Evolutionary conservation across 495 filamentous ascomycete species (phyloP), one percentile per base, ranked within the genome.

Genomic region (Neurospora pannonica): DNA sequence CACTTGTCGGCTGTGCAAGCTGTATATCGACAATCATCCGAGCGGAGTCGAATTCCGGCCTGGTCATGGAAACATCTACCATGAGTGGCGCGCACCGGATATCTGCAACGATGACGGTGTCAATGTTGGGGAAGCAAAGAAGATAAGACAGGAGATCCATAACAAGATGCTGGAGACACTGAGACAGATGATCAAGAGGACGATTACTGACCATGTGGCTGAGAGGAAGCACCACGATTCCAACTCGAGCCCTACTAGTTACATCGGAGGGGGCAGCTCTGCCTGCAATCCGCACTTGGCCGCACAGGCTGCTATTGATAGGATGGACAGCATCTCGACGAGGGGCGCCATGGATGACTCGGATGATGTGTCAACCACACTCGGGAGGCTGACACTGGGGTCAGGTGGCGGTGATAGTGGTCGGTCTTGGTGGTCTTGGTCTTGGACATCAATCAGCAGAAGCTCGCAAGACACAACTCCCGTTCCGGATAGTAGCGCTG

Each of bases 41-140:
- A 72, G 54, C 1, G 71, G 78, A 0, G 75, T 83, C 2, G 54
- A 75, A 8, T 74, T 79, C 11, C 82, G 83, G 11, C 21, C 40
- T 17, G 73, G 77, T 0, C 82, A 83, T 42, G 42, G 75, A 13
- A 85, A 83, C 67, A 19, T 83, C 34, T 85, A 85, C 71, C 15
- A 74, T 70, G 80, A 81, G 48, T 85, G 83, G 83, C 77, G 77
- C 3, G 28, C 78, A 0, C 80, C 79, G 1, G 80, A 78, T 37
- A 74, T 83, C 19, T 76, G 71, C 9, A 6, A 2, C 1, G 13
- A 37, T 1, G 74, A 72, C 2, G 71, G 37, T 9, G 5, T 37
- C 15, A 73, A 72, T 3, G 70, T 37, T 21, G 10, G 3, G 28
- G 69, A 24, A 28, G 75, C 38, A 8, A n/a, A 4, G 2, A 36